Evolutionary conservation across 345 rosid genomes (phyloP), one percentile per base, ranked within the genome.

Genomic region (Geranium rotundifolium): DNA sequence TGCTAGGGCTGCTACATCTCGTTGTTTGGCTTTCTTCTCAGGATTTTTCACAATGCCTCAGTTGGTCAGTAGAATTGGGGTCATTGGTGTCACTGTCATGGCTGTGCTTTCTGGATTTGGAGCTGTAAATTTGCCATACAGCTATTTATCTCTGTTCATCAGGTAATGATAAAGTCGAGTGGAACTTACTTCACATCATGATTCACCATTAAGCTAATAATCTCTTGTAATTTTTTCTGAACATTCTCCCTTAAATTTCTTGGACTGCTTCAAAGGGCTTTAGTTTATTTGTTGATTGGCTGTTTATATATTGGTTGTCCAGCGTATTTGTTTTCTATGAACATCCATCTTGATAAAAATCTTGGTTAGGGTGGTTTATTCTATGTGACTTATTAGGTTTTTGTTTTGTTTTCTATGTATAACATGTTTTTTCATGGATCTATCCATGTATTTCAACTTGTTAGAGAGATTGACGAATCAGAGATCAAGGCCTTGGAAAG

Each of bases 71-170:
- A 81, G 96, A 82, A 93, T 93, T 64, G 99, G 97, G 59, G 99
- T 93, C 66, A 80, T 90, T 79, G 99, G 99, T 54, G 99, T 90
- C 56, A 93, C 96, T 61, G 95, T 93, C 62, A 87, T 90, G 99
- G 97, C 99, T 37, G 86, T 93, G 67, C 78, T 93, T 60, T 88
- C 99, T 29, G 99, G 99, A 61, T 93, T 93, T 82, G 97, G 97
- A 65, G 99, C 96, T 68, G 97, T 93, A 17, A 93, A 93, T 77
- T 81, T 93, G 73, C 99, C 99, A 19, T 87, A 87, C 84, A 93
- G 99, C 63, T 93, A 93, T 75, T 82, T 93, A 65, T 93, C 99
- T 6, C 97, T 93, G 69, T 93, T 93, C 79, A 90, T 93, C 58
- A 86, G 99, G 97, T 93, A 77, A 59, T 16, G 15, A 12, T 46